Evolutionary conservation across 768 basidiomycete genomes (phyloP), one percentile per base, ranked within the genome.

Genomic region (Mycena capillaripes): DNA sequence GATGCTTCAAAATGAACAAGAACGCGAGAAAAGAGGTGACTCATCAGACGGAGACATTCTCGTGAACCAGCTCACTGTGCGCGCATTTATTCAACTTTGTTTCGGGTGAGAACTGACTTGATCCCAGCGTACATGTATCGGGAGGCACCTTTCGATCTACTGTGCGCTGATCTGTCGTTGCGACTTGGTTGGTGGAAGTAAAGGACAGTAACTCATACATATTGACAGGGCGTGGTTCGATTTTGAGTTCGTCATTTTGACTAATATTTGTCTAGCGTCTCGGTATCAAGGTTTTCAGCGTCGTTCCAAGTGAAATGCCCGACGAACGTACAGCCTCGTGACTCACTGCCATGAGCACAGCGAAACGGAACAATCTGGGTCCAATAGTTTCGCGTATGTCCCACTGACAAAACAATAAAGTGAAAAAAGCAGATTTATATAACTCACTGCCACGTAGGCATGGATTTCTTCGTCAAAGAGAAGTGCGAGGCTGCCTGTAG

Each of bases 251-350:
- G n/a, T 3, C 12, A 48, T n/a, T 46, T 62, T 9, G 16, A 21
- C 23, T 21, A 32, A 30, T 16, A 36, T 48, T 34, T 25, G 4
- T 62, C 19, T 44, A 62, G 61, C 30, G 61, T 34, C 44, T 62
- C 30, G 61, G 29, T 23, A 50, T 62, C 61, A 62, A 50, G 58
- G 44, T 62, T 19, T 48, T 50, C 36, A 62, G 61, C 17, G 46
- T 34, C 8, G 61, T 62, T 62, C 61, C 46, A 5, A 62, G 61
- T 12, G 61, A 62, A 38, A 62, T 62, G 61, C 23, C 4, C 46
- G 61, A 62, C 19, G 46, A 62, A 32, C 46, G 61, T 17, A 62
- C 61, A 23, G 61, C 61, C 4, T 62, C 61, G n/a, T 48, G 50
- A 32, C 61, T 62, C 46, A 62, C 61, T 36, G 61, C 61, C 1